These are phyloP conservation scores for Sorghum bicolor DNA, from an alignment of 176 grass and related monocot genomes.

Conservation along the genomic window DNA sequence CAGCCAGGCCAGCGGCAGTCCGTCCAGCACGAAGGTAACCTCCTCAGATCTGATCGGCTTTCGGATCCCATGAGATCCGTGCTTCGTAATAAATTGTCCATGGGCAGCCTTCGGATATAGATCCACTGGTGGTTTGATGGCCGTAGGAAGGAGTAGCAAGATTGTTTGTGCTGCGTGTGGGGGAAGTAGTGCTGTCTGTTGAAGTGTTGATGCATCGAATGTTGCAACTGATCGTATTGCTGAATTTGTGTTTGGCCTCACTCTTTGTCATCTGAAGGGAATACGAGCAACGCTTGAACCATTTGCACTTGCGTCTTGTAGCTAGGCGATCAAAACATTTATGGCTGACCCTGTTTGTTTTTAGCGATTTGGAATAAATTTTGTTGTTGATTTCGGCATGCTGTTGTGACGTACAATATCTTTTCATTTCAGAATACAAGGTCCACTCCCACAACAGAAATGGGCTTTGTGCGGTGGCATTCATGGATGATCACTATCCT, in stretches of 20 bases:
- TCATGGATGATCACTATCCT: slow-evolving; percentile 98
- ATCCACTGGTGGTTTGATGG: slow-evolving; percentile 1
- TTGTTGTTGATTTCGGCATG: background rate
- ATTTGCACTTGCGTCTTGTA: background rate
- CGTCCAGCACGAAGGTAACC: slow-evolving; percentile 84
- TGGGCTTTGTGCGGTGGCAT: slow-evolving; percentile 76
- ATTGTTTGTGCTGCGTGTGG: background rate
- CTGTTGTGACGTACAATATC: background rate
- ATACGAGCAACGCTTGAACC: background rate
- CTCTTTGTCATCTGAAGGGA: background rate
- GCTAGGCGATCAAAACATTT: background rate
- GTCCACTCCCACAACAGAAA: slow-evolving; percentile 91
- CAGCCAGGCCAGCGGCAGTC: slow-evolving; percentile 75
- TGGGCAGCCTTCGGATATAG: background rate
- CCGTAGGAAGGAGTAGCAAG: background rate
- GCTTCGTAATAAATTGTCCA: background rate
- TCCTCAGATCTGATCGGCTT: slow-evolving; percentile 14
- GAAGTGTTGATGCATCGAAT: background rate
- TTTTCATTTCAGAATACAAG: slow-evolving; percentile 69
- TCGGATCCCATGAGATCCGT: slow-evolving; percentile 5
- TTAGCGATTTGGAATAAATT: background rate
- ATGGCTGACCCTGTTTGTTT: background rate
- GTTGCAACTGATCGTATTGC: background rate
- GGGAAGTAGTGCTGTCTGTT: background rate
- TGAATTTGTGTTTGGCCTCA: background rate